Evolutionary conservation across 2,329 filamentous ascomycete species (phyloP), one percentile per base, ranked within the genome.

Genomic region (Colletotrichum somersetense): DNA sequence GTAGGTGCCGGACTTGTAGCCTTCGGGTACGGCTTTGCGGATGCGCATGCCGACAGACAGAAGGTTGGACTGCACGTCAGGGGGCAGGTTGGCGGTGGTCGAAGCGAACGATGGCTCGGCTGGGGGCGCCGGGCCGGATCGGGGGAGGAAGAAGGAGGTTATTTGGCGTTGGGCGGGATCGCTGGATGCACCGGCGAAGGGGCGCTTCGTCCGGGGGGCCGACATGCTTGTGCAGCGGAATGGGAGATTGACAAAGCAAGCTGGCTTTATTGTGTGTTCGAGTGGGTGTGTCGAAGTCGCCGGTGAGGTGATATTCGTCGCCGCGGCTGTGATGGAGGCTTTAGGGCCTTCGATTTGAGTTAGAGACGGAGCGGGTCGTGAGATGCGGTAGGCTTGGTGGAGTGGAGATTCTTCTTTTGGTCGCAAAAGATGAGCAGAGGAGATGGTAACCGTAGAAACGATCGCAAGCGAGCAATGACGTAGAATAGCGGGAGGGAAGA

Each of bases 41-140:
- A 98, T 89, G 33, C 96, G 92, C 95, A 98, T 98, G 77, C 96
- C 96, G 75, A 98, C 96, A 77, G 89, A 93, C 53, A 98, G 86
- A n/a, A 98, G 91, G 74, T 93, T 93, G 46, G 95, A 88, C 81
- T 97, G 94, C 42, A 97, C 87, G 10, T 86, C 86, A 33, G 87
- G 81, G 1, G 93, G 91, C 18, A 95, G 85, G 5, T 80, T 77
- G 4, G 90, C 4, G 12, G 55, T 5, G 55, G 55, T 89, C 20
- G 84, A 82, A 61, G 57, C 67, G 26, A 72, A 52, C 57, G 71
- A 65, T 12, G 66, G 59, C 33, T 73, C 75, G 42, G 75, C 75
- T 58, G 74, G 68, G 55, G 76, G 40, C 56, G 58, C 62, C 63
- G 74, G 64, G 20, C 67, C 71, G 12, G 66, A 35, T 16, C 56